phyloP scores from a whole-genome alignment of 2,329 filamentous ascomycete genomes.

The Hymenoscyphus occultus region DNA sequence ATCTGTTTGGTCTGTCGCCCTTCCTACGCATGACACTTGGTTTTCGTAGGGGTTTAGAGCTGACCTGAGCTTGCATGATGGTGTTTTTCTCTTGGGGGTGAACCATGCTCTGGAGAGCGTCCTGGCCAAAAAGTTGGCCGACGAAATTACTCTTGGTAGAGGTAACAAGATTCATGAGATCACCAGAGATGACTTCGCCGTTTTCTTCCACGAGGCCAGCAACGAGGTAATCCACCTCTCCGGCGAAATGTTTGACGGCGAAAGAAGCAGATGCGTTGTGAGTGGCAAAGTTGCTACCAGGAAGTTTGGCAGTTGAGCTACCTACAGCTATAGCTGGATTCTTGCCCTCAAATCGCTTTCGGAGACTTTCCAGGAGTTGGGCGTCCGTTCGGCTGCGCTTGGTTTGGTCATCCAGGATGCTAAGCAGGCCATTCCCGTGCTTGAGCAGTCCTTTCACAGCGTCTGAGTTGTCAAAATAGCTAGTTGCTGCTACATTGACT shows the following conservation, averaged over 20 bases:
- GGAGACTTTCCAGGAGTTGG: conserved; percentile 85
- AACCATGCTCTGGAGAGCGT: conserved; percentile 86
- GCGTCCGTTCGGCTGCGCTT: conserved; percentile 82
- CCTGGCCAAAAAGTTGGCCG: conserved; percentile 88
- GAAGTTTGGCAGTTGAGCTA: conserved; percentile 69
- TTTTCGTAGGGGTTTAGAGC: conserved; percentile 88
- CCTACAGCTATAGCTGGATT: conserved; percentile 85
- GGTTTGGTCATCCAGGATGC: conserved; percentile 95
- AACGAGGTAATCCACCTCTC: conserved; percentile 91
- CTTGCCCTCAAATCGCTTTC: conserved; percentile 91
- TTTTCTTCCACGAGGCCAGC: conserved; percentile 91
- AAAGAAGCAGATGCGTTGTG: conserved; percentile 79
- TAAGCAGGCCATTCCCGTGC: conserved; percentile 84
- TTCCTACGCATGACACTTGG: conserved; percentile 89
- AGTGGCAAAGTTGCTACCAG: conserved; percentile 86
- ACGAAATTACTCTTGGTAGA: conserved; percentile 87
- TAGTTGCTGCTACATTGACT: conserved; percentile 82
- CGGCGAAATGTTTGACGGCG: conserved; percentile 91
- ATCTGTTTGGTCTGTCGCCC: conserved; percentile 38
- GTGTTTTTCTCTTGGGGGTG: conserved; percentile 88
- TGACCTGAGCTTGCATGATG: conserved; percentile 93
- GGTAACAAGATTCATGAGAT: conserved; percentile 91
- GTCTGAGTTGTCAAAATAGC: conserved; percentile 97
- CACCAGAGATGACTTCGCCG: conserved; percentile 90
- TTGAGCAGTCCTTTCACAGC: conserved; percentile 90